These are phyloP conservation scores for Cordyceps farinosa DNA, from an alignment of 2,329 filamentous ascomycete species.

Conservation along the genomic window DNA sequence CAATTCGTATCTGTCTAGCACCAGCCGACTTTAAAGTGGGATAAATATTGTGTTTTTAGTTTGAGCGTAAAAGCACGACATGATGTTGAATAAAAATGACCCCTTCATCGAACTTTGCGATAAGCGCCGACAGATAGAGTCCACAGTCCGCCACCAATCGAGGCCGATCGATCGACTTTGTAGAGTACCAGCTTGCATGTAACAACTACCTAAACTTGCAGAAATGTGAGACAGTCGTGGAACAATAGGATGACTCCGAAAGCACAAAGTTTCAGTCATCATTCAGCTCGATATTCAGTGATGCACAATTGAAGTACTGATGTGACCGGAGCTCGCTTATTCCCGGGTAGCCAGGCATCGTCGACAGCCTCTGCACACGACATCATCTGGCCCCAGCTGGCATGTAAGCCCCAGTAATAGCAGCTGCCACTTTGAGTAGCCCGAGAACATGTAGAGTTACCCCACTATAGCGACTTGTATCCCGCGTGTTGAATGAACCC, in stretches of 20 bases:
- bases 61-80: neutral
- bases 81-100: neutral
- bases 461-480: neutral
- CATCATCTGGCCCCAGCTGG: neutral
- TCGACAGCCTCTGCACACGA: neutral
- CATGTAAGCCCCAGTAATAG: neutral
- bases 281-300: no score
- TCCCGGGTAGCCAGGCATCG: neutral
- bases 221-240: no score
- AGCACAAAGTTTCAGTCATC: no score
- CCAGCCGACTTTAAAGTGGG: conserved; percentile 38
- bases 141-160: no score
- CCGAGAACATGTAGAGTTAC: neutral
- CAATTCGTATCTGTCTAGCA: conserved; percentile 53
- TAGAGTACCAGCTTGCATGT: no score
- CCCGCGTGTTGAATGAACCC: neutral
- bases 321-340: neutral
- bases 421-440: neutral
- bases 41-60: neutral
- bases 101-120: neutral
- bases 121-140: no score
- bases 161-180: no score
- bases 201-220: no score
- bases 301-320: neutral
- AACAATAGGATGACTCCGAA: no score